Conservation (phyloP, 2,329 filamentous ascomycete species). For the Alternaria longipes region DNA sequence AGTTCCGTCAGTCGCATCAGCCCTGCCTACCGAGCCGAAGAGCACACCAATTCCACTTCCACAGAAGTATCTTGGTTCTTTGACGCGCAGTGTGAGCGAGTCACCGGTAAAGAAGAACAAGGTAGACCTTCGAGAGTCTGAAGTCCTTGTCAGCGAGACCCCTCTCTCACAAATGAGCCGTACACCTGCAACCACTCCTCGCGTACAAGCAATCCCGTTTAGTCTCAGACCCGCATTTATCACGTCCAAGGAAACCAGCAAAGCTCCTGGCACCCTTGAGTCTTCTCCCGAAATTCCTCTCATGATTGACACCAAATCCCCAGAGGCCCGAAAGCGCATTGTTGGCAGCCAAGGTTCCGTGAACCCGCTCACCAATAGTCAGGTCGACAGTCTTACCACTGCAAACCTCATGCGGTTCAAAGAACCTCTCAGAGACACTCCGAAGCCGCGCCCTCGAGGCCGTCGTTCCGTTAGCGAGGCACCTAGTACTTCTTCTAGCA, state of each 20-base stretch:
- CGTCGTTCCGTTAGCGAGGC: slow-evolving; percentile 11
- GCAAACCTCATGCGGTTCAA: slow-evolving; percentile 31
- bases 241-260: slow-evolving; percentile 7
- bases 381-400: slow-evolving; percentile 16
- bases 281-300: slow-evolving; percentile 6
- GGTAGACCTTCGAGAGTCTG: not conserved
- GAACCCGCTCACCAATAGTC: slow-evolving; percentile 5
- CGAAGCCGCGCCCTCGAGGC: slow-evolving; percentile 23
- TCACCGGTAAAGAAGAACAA: not conserved
- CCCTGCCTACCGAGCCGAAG: not conserved
- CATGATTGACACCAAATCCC: not conserved
- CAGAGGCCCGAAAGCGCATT: not conserved
- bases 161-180: slow-evolving; percentile 21
- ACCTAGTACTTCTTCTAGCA: slow-evolving; percentile 21
- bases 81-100: not conserved
- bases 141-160: slow-evolving; percentile 25
- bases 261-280: slow-evolving; percentile 1
- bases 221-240: slow-evolving; percentile 7
- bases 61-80: not conserved
- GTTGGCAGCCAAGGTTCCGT: slow-evolving; percentile 12
- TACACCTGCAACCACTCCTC: not conserved
- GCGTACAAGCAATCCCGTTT: slow-evolving; percentile 25
- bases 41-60: slow-evolving; percentile 17
- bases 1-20: not conserved
- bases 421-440: slow-evolving; percentile 24